These are phyloP conservation scores for Xylaria multiplex DNA, from an alignment of 2,329 filamentous ascomycete species.

Conservation along the genomic window DNA sequence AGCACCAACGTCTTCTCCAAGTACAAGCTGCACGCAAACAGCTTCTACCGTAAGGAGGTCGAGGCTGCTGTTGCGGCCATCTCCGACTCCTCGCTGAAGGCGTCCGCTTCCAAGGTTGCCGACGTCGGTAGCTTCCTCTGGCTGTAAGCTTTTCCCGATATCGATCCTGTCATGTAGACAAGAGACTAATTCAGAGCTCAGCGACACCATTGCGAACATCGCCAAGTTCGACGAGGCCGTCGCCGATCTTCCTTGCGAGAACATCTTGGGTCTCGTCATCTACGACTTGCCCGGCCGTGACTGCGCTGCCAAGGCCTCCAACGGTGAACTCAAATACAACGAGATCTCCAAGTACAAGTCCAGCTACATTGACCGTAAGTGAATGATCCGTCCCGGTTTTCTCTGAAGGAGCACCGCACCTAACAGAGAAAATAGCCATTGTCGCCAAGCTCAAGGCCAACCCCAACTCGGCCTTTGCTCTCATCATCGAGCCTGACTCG, in stretches of 20 bases:
- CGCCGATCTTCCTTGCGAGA: conserved; percentile 55
- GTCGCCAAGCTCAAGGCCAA: conserved; percentile 57
- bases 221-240: conserved; percentile 60
- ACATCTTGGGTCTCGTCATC: conserved; percentile 61
- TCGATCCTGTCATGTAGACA: neutral
- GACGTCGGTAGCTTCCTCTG: conserved; percentile 66
- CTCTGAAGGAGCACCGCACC: neutral
- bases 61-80: conserved; percentile 43
- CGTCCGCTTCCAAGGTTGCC: conserved; percentile 62
- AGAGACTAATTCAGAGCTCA: conserved; percentile 40
- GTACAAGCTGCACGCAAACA: conserved; percentile 49
- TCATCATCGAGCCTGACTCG: conserved; percentile 66
- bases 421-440: conserved; percentile 48
- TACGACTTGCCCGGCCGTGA: conserved; percentile 70
- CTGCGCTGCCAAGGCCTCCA: conserved; percentile 67
- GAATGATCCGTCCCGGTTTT: neutral
- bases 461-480: conserved; percentile 58
- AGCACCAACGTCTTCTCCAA: conserved; percentile 47
- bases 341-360: conserved; percentile 64
- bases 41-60: conserved; percentile 48
- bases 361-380: conserved; percentile 60
- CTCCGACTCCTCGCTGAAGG: conserved; percentile 61
- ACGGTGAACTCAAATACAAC: conserved; percentile 65
- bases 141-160: conserved; percentile 53
- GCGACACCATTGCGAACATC: conserved; percentile 63